These are phyloP conservation scores for Penicillium decumbens DNA, from an alignment of 2,329 filamentous ascomycete species.

Conservation along the genomic window DNA sequence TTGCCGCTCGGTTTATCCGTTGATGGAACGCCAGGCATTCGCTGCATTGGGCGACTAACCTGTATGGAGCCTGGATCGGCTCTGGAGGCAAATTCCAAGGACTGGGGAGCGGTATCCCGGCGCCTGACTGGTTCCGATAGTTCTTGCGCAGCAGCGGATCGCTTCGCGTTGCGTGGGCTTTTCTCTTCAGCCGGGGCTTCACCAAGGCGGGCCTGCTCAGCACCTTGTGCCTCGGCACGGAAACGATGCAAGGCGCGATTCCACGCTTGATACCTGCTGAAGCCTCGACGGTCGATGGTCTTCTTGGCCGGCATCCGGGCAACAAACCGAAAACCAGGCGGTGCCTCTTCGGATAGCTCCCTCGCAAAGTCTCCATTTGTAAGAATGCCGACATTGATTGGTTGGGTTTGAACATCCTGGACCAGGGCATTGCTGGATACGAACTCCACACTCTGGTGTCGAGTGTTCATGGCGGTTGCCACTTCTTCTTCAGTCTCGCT, in stretches of 20 bases:
- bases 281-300: conserved; percentile 42
- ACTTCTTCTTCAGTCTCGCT: conserved; percentile 41
- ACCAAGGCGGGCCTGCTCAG: conserved; percentile 12
- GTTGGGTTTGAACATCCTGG: conserved; percentile 33
- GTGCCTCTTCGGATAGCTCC: conserved; percentile 35
- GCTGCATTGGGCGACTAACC: conserved; percentile 12
- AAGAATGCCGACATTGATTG: conserved; percentile 24
- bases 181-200: conserved; percentile 11
- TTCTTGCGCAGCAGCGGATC: conserved; percentile 19
- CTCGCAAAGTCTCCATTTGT: conserved; percentile 17
- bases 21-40: conserved; percentile 5
- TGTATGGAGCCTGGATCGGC: conserved; percentile 12
- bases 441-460: conserved; percentile 42
- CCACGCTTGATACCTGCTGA: conserved; percentile 47
- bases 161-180: conserved; percentile 17
- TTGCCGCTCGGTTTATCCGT: conserved; percentile 8
- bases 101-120: conserved; percentile 7
- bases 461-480: conserved; percentile 22
- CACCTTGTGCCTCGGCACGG: conserved; percentile 27
- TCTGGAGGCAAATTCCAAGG: conserved; percentile 15
- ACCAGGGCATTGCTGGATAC: conserved; percentile 37
- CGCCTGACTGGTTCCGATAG: conserved; percentile 10
- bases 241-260: conserved; percentile 43
- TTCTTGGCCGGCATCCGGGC: conserved; percentile 29
- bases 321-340: conserved; percentile 37